phyloP scores from a whole-genome alignment of 163 green algal species.

The Prototheca wickerhamii region DNA sequence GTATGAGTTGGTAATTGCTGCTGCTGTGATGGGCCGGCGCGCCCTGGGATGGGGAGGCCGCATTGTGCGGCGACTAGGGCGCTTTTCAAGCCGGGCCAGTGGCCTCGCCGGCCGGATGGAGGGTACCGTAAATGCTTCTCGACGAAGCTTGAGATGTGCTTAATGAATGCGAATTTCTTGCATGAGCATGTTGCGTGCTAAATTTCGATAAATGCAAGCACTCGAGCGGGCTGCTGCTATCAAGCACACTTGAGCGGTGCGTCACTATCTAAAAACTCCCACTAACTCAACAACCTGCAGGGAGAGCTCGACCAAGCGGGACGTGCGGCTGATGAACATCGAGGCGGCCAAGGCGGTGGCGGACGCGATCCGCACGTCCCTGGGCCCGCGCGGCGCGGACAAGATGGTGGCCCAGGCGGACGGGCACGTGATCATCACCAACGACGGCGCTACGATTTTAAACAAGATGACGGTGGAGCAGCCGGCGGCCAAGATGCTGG shows the following conservation, averaged over 20 bases:
- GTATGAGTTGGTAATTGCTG: not conserved
- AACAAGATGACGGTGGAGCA: conserved; percentile 95
- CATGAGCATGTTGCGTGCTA: too few species aligned
- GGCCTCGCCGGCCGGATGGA: too few species aligned
- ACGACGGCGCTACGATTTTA: conserved; percentile 97
- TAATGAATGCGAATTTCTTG: too few species aligned
- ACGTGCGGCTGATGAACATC: conserved; percentile 93
- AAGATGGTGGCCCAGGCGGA: conserved; percentile 93
- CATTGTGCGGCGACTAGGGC: not conserved
- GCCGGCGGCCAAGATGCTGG: conserved; percentile 98
- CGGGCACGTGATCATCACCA: conserved; percentile 98
- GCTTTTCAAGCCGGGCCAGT: too few species aligned
- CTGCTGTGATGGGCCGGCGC: too few species aligned
- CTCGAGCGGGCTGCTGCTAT: too few species aligned
- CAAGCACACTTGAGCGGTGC: too few species aligned
- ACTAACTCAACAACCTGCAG: conserved; percentile 37
- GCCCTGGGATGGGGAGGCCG: not conserved
- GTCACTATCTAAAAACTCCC: too few species aligned
- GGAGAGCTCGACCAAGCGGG: conserved; percentile 86
- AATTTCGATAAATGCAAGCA: too few species aligned
- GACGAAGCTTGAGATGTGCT: too few species aligned
- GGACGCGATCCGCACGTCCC: conserved; percentile 89
- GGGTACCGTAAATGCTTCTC: too few species aligned
- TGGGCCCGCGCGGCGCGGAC: conserved; percentile 96
- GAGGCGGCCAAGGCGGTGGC: conserved; percentile 95